Conservation (phyloP, 2,329 filamentous ascomycete species). For the Sphaerostilbella broomeana region DNA sequence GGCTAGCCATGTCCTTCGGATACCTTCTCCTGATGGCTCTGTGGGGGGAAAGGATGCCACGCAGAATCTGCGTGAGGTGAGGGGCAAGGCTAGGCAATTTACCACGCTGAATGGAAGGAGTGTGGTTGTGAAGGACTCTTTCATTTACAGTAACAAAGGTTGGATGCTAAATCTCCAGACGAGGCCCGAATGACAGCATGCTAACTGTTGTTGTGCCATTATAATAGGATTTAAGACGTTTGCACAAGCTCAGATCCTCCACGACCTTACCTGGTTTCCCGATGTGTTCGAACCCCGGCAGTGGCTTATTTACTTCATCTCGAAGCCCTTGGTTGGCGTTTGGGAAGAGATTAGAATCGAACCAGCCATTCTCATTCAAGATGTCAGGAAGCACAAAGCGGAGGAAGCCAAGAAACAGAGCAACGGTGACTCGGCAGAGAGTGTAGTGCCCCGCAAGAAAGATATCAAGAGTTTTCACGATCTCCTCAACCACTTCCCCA, state of each 20-base stretch:
- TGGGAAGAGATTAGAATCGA: constrained; percentile 70
- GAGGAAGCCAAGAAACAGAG: constrained; percentile 31
- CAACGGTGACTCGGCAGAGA: constrained; percentile 36
- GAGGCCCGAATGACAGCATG: no score
- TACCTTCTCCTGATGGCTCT: constrained; percentile 51
- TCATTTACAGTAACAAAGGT: constrained; percentile 96
- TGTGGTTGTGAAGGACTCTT: constrained; percentile 87
- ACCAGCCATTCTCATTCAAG: constrained; percentile 53
- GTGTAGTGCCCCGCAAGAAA: constrained; percentile 59
- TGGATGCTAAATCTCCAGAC: no score
- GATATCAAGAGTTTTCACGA: constrained; percentile 88
- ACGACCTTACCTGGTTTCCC: constrained; percentile 81
- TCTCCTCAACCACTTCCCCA: constrained; percentile 81
- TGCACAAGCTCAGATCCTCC: constrained; percentile 79
- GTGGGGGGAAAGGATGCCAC: constrained; percentile 49
- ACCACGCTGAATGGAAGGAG: constrained; percentile 90
- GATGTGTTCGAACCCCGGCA: constrained; percentile 83
- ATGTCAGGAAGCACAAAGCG: constrained; percentile 33
- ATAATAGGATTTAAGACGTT: constrained; percentile 89
- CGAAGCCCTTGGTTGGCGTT: constrained; percentile 74
- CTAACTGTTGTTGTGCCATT: constrained; percentile 20
- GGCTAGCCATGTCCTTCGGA: constrained; percentile 89
- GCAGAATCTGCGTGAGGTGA: constrained; percentile 71
- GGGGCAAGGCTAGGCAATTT: constrained; percentile 91
- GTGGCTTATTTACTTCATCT: constrained; percentile 97